Conservation (phyloP, 345 rosid species). For the Arabidopsis suecica region DNA sequence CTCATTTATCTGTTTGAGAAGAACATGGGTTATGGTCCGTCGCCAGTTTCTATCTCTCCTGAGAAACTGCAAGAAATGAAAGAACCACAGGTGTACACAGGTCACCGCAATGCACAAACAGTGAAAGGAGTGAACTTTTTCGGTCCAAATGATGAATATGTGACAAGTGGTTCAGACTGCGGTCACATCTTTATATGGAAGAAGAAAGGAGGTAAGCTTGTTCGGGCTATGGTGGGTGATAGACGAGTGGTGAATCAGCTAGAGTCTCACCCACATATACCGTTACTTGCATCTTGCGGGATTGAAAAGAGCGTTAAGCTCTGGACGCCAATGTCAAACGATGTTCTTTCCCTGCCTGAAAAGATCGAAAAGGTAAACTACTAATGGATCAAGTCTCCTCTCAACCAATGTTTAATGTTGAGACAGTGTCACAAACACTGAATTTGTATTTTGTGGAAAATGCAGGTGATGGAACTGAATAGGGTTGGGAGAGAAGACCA, state of each 20-base stretch:
- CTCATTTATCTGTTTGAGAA: constrained; percentile 59
- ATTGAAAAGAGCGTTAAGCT: constrained; percentile 62
- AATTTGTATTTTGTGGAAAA: constrained; percentile 25
- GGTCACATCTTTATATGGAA: constrained; percentile 71
- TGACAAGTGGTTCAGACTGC: constrained; percentile 68
- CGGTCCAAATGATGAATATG: constrained; percentile 69
- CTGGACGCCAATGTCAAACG: constrained; percentile 57
- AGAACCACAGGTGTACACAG: constrained; percentile 54
- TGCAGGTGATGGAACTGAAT: constrained; percentile 69
- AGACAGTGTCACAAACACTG: neutral
- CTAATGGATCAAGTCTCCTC: constrained; percentile 5
- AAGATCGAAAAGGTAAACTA: constrained; percentile 54
- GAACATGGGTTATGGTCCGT: constrained; percentile 57
- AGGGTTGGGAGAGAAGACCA: constrained; percentile 59
- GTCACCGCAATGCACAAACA: constrained; percentile 66
- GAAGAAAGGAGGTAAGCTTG: constrained; percentile 60
- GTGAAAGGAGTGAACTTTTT: constrained; percentile 68
- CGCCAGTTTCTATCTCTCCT: constrained; percentile 45
- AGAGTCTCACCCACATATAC: constrained; percentile 59
- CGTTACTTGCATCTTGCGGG: constrained; percentile 63
- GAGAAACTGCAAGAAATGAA: constrained; percentile 49
- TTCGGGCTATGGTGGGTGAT: constrained; percentile 63
- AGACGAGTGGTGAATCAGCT: constrained; percentile 61
- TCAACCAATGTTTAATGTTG: constrained; percentile 1
- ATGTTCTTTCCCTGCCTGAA: constrained; percentile 48